phyloP scores from a whole-genome alignment of 495 filamentous ascomycete species.

The Usnea hakonensis region DNA sequence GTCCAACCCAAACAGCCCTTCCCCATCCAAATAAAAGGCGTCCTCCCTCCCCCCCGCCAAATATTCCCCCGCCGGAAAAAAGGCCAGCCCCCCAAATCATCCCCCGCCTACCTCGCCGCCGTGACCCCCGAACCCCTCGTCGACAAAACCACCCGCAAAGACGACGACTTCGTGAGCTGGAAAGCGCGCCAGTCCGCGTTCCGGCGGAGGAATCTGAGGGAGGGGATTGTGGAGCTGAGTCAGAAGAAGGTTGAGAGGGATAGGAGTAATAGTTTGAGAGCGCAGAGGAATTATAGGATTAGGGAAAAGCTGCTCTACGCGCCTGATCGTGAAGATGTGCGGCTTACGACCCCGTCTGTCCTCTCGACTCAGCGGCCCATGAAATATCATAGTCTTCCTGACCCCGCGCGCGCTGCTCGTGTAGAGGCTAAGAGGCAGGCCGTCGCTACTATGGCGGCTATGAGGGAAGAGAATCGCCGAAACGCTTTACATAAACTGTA shows the following conservation, averaged over 20 bases:
- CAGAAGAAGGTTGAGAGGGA: constrained; percentile 46
- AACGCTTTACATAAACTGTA: constrained; percentile 54
- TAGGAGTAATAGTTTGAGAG: constrained; percentile 30
- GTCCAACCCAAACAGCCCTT: constrained; percentile 40
- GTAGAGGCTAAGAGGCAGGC: constrained; percentile 38
- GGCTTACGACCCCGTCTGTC: constrained; percentile 49
- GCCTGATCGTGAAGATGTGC: constrained; percentile 52
- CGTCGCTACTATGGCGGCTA: constrained; percentile 30
- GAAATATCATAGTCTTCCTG: constrained; percentile 33
- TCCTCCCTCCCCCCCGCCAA: constrained; percentile 60
- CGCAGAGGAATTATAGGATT: constrained; percentile 29
- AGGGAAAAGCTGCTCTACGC: constrained; percentile 39
- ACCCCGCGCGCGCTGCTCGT: constrained; percentile 42
- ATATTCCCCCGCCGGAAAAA: constrained; percentile 46
- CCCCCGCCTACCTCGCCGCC: constrained; percentile 43
- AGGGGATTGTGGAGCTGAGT: constrained; percentile 53
- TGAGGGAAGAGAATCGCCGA: constrained; percentile 36
- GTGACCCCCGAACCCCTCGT: constrained; percentile 35
- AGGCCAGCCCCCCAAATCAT: constrained; percentile 40
- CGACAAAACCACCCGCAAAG: constrained; percentile 26
- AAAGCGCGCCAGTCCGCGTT: constrained; percentile 52
- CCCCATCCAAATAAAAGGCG: constrained; percentile 55
- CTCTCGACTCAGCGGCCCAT: constrained; percentile 35
- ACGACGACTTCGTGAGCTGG: constrained; percentile 49
- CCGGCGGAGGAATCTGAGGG: constrained; percentile 54